Conservation (phyloP, 805 yeast genomes). For the Candida hungchunana region DNA sequence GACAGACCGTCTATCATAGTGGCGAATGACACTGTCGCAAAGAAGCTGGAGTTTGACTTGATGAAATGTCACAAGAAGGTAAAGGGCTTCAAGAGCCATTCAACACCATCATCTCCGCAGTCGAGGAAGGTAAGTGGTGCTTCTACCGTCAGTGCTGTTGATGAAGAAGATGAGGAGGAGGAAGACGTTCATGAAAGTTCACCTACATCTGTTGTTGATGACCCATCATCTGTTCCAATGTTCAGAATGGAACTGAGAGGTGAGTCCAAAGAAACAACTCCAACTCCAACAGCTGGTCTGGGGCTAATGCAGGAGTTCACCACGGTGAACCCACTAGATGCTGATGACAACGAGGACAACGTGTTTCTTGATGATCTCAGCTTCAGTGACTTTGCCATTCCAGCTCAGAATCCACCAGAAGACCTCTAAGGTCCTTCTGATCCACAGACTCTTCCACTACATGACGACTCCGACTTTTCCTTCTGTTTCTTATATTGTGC, state of each 20-base stretch:
- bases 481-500: too few relatives aligned
- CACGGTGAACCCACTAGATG: not conserved
- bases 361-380: constrained; percentile 19
- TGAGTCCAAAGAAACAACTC: constrained; percentile 1
- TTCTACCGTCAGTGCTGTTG: constrained; percentile 8
- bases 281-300: constrained; percentile 6
- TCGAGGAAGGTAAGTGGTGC: constrained; percentile 14
- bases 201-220: not conserved
- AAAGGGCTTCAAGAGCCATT: constrained; percentile 4
- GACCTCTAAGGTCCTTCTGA: not conserved
- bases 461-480: too few relatives aligned
- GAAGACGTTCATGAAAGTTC: too few relatives aligned
- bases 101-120: constrained; percentile 11
- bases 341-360: constrained; percentile 11
- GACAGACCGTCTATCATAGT: constrained; percentile 7
- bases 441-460: too few relatives aligned
- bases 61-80: constrained; percentile 6
- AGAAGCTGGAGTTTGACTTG: constrained; percentile 20
- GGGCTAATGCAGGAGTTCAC: constrained; percentile 10
- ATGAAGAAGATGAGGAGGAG: constrained; percentile 6
- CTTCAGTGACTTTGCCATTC: constrained; percentile 10
- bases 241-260: too few relatives aligned
- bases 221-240: too few relatives aligned
- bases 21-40: constrained; percentile 22
- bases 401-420: not conserved